Evolutionary conservation across 2,329 filamentous ascomycete species (phyloP).

Genomic region (Ophiostoma sp.): DNA sequence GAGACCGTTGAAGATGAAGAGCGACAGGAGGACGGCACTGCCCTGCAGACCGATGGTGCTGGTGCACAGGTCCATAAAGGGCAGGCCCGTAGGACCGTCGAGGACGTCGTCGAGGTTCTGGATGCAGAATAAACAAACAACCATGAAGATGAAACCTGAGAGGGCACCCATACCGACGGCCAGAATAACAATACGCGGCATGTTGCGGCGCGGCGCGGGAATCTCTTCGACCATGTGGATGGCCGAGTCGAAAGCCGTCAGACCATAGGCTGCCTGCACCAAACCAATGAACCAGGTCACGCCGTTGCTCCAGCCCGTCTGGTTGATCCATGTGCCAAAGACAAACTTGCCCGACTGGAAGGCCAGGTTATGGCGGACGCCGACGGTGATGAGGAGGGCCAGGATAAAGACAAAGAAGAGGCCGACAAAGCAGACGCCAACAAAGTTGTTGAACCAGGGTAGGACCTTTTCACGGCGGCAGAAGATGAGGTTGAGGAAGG

Average conservation of each 20-base stretch:
- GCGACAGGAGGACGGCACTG: conserved; percentile 40
- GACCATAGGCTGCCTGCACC: conserved; percentile 40
- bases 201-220: conserved; percentile 34
- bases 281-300: conserved; percentile 36
- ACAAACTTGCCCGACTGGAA: conserved; percentile 34
- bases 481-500: conserved; percentile 35
- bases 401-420: conserved; percentile 41
- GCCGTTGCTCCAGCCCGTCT: conserved; percentile 41
- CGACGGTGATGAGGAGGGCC: conserved; percentile 33
- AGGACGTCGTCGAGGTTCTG: conserved; percentile 27
- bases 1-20: conserved; percentile 50
- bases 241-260: conserved; percentile 35
- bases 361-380: conserved; percentile 30
- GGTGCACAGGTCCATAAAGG: conserved; percentile 48
- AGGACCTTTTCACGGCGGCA: conserved; percentile 51
- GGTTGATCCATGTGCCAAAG: conserved; percentile 37
- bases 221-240: conserved; percentile 44
- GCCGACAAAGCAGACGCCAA: conserved; percentile 46
- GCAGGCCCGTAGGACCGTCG: conserved; percentile 44
- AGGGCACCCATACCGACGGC: conserved; percentile 39
- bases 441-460: conserved; percentile 57
- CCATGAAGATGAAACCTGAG: conserved; percentile 36
- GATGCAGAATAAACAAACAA: conserved; percentile 28
- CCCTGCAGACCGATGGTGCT: conserved; percentile 43
- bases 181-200: conserved; percentile 39